These are phyloP conservation scores for Calophaca sinica DNA, from an alignment of 306 rosid genomes.

Conservation along the genomic window DNA sequence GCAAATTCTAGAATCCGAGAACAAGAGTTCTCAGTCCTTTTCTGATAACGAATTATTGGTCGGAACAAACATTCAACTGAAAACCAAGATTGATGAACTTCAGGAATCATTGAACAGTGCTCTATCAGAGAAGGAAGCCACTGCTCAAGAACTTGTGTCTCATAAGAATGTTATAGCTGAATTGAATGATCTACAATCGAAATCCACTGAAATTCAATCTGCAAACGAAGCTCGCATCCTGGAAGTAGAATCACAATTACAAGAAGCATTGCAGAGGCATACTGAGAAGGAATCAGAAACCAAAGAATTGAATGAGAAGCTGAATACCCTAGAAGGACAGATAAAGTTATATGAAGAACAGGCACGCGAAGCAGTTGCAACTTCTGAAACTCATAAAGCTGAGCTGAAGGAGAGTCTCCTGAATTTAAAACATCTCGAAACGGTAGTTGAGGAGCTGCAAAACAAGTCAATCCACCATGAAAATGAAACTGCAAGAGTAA, in stretches of 20 bases:
- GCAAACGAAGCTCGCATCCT: conserved; percentile 55
- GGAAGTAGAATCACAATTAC: conserved; percentile 67
- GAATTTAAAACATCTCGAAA: conserved; percentile 72
- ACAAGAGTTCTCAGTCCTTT: conserved; percentile 65
- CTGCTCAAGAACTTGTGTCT: conserved; percentile 64
- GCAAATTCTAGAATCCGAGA: conserved; percentile 63
- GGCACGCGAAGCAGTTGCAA: conserved; percentile 56
- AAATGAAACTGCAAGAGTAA: conserved; percentile 62
- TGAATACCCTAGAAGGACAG: conserved; percentile 59
- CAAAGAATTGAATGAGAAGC: conserved; percentile 71
- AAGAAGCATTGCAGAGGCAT: conserved; percentile 65
- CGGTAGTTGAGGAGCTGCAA: conserved; percentile 68
- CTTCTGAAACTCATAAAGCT: conserved; percentile 53
- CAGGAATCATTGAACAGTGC: conserved; percentile 66
- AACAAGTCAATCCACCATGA: conserved; percentile 62
- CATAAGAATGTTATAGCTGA: conserved; percentile 72
- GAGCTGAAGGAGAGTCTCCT: conserved; percentile 70
- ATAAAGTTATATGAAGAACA: conserved; percentile 60
- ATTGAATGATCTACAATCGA: conserved; percentile 71
- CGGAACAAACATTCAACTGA: conserved; percentile 79
- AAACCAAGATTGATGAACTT: conserved; percentile 80
- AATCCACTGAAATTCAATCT: conserved; percentile 67
- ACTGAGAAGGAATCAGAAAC: conserved; percentile 78
- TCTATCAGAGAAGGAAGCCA: conserved; percentile 70
- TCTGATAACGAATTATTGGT: conserved; percentile 81